Conservation (phyloP, 306 rosid genomes). For the Cucurbita ficifolia region DNA sequence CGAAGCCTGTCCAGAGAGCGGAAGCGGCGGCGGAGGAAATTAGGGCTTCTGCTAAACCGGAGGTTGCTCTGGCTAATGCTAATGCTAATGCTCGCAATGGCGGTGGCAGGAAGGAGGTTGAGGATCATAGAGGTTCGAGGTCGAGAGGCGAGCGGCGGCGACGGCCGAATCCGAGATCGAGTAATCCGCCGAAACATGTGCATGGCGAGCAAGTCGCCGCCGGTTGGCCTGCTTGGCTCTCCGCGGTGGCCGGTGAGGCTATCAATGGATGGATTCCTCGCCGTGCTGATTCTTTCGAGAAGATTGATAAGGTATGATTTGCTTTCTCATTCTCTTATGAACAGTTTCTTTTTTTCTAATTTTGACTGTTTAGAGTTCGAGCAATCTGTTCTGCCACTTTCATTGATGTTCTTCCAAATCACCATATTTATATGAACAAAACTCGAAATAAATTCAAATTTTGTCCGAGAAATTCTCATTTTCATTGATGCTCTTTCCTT, state of each 20-base stretch:
- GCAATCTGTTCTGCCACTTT: background rate
- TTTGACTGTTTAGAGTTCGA: background rate
- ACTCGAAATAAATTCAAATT: background rate
- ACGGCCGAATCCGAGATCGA: constrained; percentile 78
- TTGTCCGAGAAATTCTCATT: background rate
- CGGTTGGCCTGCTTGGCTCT: constrained; percentile 99
- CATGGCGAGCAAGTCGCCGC: constrained; percentile 99
- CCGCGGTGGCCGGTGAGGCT: constrained; percentile 95
- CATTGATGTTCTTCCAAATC: background rate
- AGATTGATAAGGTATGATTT: constrained; percentile 61
- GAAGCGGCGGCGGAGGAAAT: constrained; percentile 3
- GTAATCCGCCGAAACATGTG: constrained; percentile 70
- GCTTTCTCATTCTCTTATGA: background rate
- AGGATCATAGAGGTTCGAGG: constrained; percentile 27
- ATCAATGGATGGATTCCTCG: constrained; percentile 87
- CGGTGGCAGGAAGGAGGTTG: constrained; percentile 32
- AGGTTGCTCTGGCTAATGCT: constrained; percentile 10
- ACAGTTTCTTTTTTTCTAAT: too few species aligned
- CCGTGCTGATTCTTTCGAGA: constrained; percentile 83
- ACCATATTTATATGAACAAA: background rate
- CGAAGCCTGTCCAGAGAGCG: constrained; percentile 14
- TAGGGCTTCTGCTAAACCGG: constrained; percentile 21
- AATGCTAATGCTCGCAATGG: constrained; percentile 18
- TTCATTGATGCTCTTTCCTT: background rate
- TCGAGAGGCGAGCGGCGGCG: constrained; percentile 50